Evolutionary conservation across 2,329 filamentous ascomycete genomes (phyloP).

Genomic region (Aureobasidium uvarum): DNA sequence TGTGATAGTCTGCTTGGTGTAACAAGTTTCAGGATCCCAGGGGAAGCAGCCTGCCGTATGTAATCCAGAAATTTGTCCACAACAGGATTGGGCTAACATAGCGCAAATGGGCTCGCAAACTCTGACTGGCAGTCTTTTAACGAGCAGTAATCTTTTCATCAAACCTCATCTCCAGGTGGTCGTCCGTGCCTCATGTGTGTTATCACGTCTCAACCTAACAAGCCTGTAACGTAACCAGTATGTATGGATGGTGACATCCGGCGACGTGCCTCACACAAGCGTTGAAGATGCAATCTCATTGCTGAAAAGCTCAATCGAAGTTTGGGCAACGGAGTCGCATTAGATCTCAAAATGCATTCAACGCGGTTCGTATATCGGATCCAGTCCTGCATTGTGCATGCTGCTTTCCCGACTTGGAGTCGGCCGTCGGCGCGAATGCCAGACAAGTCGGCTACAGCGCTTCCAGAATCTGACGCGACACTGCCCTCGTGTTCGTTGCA

Average conservation of each 20-base stretch:
- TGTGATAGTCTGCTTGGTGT: background rate
- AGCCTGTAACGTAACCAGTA: background rate
- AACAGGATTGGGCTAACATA: background rate
- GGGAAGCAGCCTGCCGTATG: background rate
- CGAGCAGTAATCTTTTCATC: background rate
- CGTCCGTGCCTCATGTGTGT: background rate
- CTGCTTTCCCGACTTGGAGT: background rate
- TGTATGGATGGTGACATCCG: background rate
- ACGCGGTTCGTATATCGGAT: background rate
- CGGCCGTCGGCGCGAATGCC: background rate
- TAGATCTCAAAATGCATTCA: background rate
- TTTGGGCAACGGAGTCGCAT: background rate
- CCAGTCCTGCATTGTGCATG: background rate
- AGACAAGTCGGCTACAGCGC: background rate
- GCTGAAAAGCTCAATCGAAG: background rate
- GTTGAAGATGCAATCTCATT: background rate
- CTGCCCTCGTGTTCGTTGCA: background rate
- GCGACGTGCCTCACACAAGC: background rate
- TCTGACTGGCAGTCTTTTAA: background rate
- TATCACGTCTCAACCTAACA: background rate
- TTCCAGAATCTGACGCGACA: background rate
- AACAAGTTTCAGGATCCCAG: background rate
- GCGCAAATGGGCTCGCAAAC: background rate
- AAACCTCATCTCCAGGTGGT: background rate
- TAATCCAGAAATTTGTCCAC: background rate